Evolutionary conservation across 768 basidiomycete species (phyloP).

Genomic region (Serendipita sp.): DNA sequence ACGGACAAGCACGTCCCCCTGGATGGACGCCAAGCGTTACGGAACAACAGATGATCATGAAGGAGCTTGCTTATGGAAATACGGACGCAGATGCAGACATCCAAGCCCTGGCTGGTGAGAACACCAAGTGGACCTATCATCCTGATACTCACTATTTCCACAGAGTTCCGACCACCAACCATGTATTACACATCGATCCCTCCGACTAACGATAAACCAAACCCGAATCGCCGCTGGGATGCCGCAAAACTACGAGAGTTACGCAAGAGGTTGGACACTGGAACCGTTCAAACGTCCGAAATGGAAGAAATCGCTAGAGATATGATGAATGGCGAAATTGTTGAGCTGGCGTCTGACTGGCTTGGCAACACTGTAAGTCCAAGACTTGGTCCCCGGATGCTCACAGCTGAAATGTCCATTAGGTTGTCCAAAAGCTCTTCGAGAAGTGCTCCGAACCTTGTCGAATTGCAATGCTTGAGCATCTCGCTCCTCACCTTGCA

Average conservation of each 20-base stretch:
- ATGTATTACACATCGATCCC: conserved; percentile 98
- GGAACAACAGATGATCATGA: conserved; percentile 96
- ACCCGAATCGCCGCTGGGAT: conserved; percentile 74
- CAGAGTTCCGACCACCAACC: conserved; percentile 82
- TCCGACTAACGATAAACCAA: conserved; percentile 65
- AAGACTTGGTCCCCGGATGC: no score
- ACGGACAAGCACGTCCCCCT: conserved; percentile 43
- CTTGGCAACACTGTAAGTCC: conserved; percentile 79
- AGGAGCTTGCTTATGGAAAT: conserved; percentile 67
- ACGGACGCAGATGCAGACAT: conserved; percentile 73
- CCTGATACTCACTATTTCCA: conserved; percentile 5
- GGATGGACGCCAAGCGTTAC: conserved; percentile 65
- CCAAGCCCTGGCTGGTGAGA: conserved; percentile 68
- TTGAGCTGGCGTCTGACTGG: conserved; percentile 93
- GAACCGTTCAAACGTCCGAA: conserved; percentile 67
- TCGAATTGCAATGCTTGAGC: conserved; percentile 81
- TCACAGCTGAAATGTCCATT: conserved; percentile 2
- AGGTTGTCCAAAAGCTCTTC: conserved; percentile 96
- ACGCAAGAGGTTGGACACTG: conserved; percentile 86
- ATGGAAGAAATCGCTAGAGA: conserved; percentile 82
- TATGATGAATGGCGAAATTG: conserved; percentile 86
- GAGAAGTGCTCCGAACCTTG: conserved; percentile 69
- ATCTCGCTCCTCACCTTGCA: conserved; percentile 83
- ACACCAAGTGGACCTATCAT: neutral
- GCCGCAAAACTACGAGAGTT: conserved; percentile 86